Conservation (phyloP, 495 filamentous ascomycete species). For the Haplographium delicatum region DNA sequence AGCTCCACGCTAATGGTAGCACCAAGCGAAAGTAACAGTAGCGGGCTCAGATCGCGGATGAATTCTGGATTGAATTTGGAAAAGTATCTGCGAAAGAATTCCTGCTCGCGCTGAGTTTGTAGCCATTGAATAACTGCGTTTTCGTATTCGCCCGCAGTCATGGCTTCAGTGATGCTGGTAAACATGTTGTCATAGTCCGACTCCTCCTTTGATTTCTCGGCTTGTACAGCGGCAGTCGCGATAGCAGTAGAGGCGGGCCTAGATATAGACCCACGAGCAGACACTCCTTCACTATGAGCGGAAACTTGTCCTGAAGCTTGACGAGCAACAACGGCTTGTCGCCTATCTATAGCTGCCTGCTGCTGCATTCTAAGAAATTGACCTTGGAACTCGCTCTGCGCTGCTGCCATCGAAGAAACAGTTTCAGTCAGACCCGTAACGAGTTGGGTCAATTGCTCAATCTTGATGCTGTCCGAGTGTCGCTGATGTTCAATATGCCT, state of each 20-base stretch:
- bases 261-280: conserved; percentile 19
- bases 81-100: conserved; percentile 77
- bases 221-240: conserved; percentile 32
- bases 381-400: conserved; percentile 57
- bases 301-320: conserved; percentile 14
- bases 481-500: conserved; percentile 64
- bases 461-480: conserved; percentile 65
- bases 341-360: conserved; percentile 28
- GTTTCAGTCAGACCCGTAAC: conserved; percentile 68
- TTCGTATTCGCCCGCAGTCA: conserved; percentile 63
- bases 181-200: conserved; percentile 61
- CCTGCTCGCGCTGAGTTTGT: conserved; percentile 65
- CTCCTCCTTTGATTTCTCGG: conserved; percentile 37
- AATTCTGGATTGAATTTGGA: conserved; percentile 67
- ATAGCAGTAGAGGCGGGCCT: conserved; percentile 28
- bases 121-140: conserved; percentile 73
- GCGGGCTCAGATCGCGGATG: conserved; percentile 62
- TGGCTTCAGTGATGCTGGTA: conserved; percentile 56
- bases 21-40: conserved; percentile 77
- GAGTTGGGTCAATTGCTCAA: conserved; percentile 72
- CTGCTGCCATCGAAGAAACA: conserved; percentile 62
- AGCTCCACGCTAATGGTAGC: conserved; percentile 73
- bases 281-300: conserved; percentile 22
- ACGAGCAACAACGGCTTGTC: conserved; percentile 6
- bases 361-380: conserved; percentile 54